These are phyloP conservation scores for Psilocybe cyanescens DNA, from an alignment of 768 basidiomycete genomes.

Conservation along the genomic window DNA sequence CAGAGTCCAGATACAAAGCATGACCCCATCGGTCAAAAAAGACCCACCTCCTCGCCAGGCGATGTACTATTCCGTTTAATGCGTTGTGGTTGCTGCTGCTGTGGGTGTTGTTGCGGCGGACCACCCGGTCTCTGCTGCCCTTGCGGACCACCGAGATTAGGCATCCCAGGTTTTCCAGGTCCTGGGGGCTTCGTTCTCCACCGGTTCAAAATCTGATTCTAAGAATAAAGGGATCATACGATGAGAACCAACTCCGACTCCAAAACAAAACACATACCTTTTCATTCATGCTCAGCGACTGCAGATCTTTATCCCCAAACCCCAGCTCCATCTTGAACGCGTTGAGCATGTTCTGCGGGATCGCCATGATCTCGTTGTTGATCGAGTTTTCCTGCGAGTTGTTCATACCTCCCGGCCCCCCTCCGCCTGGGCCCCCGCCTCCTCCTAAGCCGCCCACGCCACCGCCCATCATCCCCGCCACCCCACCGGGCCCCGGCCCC, in stretches of 20 bases:
- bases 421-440: background rate
- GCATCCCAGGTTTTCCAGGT: constrained; percentile 11
- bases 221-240: constrained; percentile 6
- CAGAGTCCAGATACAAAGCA: no score
- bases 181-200: constrained; percentile 14
- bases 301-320: constrained; percentile 48
- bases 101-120: constrained; percentile 19
- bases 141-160: constrained; percentile 34
- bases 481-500: background rate
- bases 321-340: constrained; percentile 46
- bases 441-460: constrained; percentile 4
- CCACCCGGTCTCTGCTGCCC: constrained; percentile 33
- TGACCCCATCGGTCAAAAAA: background rate
- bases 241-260: background rate
- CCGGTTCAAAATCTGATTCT: constrained; percentile 17
- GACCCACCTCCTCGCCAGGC: constrained; percentile 60
- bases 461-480: constrained; percentile 9
- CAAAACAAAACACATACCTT: constrained; percentile 50
- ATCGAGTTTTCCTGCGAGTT: constrained; percentile 23
- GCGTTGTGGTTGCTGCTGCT: constrained; percentile 26
- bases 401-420: background rate
- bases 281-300: constrained; percentile 49
- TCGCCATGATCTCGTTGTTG: constrained; percentile 43
- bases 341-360: constrained; percentile 38
- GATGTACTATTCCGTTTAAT: constrained; percentile 65